Conservation (phyloP, 2,329 filamentous ascomycete genomes). For the Fusarium kyushuense region DNA sequence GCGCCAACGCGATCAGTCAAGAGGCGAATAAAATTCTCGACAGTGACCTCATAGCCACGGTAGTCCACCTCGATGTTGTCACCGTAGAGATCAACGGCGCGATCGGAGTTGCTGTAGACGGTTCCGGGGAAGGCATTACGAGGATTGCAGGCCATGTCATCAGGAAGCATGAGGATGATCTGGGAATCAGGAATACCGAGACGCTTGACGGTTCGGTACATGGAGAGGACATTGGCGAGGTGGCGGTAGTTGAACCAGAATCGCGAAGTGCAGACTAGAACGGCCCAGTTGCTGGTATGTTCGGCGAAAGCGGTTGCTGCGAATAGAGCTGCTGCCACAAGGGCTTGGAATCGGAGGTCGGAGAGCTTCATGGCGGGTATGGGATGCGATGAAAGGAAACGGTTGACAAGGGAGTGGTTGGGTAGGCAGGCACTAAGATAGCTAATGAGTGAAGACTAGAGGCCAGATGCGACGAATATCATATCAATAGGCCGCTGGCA, state of each 20-base stretch:
- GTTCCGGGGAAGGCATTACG: conserved; percentile 98
- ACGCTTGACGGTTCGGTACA: conserved; percentile 98
- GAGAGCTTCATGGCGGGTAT: conserved; percentile 63
- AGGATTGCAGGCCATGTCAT: conserved; percentile 99
- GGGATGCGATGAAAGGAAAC: conserved; percentile 12
- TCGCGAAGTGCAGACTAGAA: conserved; percentile 96
- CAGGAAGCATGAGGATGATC: conserved; percentile 99
- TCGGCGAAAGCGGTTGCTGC: conserved; percentile 67
- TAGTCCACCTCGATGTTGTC: conserved; percentile 99
- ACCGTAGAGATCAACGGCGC: conserved; percentile 94
- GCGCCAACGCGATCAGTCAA: conserved; percentile 94
- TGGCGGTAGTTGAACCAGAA: conserved; percentile 99
- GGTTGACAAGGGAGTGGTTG: conserved; percentile 18
- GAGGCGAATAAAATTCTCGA: conserved; percentile 97
- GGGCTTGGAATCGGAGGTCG: conserved; percentile 59
- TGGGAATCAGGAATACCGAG: conserved; percentile 98
- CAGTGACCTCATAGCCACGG: conserved; percentile 96
- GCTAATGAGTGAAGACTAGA: conserved; percentile 25
- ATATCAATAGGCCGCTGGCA: conserved; percentile 29
- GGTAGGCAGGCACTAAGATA: background rate
- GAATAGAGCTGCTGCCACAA: conserved; percentile 63
- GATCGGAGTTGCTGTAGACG: conserved; percentile 97
- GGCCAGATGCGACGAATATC: conserved; percentile 28
- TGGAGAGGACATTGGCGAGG: conserved; percentile 94
- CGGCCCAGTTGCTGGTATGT: conserved; percentile 99